Percentiles rank a stretch among this genome's conserved stretches.
Conservation (phyloP, 176 grass and related monocot genomes). For the Oryza australiensis region DNA sequence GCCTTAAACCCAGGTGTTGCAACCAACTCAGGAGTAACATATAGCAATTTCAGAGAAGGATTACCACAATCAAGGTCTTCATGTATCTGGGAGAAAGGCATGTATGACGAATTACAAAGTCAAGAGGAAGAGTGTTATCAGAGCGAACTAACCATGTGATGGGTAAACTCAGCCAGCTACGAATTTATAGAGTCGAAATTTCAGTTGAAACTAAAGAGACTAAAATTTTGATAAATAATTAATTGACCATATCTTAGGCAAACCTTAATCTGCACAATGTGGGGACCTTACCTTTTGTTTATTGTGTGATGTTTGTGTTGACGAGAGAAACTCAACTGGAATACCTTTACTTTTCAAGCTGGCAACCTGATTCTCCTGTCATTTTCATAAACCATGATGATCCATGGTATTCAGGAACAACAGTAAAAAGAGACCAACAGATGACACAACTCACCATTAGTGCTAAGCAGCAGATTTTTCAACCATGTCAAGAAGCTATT, state of each 20-base stretch:
- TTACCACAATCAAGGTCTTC: constrained; percentile 82
- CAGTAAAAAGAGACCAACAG: constrained; percentile 3
- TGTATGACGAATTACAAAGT: background rate
- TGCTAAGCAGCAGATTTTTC: constrained; percentile 58
- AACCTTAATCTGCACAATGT: background rate
- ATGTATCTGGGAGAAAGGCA: constrained; percentile 66
- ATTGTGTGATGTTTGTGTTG: constrained; percentile 64
- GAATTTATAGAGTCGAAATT: background rate
- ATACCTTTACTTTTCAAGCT: constrained; percentile 89
- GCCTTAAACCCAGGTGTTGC: constrained; percentile 70
- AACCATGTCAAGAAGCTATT: constrained; percentile 46
- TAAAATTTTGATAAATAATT: background rate
- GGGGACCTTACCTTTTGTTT: constrained; percentile 63
- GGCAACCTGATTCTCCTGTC: constrained; percentile 89
- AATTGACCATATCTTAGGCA: constrained; percentile 1
- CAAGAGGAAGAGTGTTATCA: background rate
- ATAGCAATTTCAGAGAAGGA: constrained; percentile 82
- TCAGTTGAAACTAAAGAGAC: background rate
- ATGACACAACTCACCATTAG: constrained; percentile 70
- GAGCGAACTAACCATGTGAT: background rate
- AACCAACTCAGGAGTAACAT: constrained; percentile 96
- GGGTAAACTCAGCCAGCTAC: background rate
- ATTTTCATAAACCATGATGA: constrained; percentile 41
- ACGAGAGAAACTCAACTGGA: constrained; percentile 90
- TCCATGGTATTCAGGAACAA: constrained; percentile 22